Evolutionary conservation across 2,329 filamentous ascomycete genomes (phyloP), one percentile per base, ranked within the genome.

Genomic region (Penicillium rolfsii): DNA sequence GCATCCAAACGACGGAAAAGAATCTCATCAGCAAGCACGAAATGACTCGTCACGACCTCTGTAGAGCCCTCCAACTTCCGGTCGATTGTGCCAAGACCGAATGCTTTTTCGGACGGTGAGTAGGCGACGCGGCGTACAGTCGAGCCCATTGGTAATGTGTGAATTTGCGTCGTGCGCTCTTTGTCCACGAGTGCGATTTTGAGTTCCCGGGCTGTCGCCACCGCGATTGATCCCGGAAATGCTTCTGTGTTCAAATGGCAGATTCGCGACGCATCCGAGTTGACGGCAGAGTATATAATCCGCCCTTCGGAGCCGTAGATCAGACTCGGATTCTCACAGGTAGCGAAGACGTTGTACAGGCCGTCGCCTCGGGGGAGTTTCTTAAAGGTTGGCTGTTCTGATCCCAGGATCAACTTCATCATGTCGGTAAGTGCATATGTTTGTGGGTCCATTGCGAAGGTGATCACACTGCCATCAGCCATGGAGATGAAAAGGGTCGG

Each of bases 241-340:
- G 90, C 90, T 67, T 89, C 87, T 0, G 89, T 84, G 73, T 97
- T 86, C 71, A 99, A 96, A 0, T 90, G 85, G 62, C 91, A 95
- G 5, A 98, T 88, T 52, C 87, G 89, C 0, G 88, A 89, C 0
- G 92, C 91, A 64, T 97, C 91, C 2, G 93, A 92, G 12, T 94
- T 97, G 1, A 97, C 91, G 1, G 95, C 93, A 4, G 93, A 97
- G 78, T 96, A 99, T 0, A 97, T 87, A 43, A 97, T 89, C 24
- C 93, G 86, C 0, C 91, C 91, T 72, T 97, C 93, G 0, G 89
- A 88, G 8, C 90, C 91, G 73, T 99, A 97, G 52, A 99, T 97
- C 57, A 99, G 79, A 64, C 91, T 97, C 0, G 95, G 91, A 72
- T 97, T 92, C 70, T 99, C 95, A 59, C 93, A 97, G 0, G 92